Evolutionary conservation across 2,329 filamentous ascomycete genomes (phyloP), one percentile per base, ranked within the genome.

Genomic region (Fusarium lyarnte): DNA sequence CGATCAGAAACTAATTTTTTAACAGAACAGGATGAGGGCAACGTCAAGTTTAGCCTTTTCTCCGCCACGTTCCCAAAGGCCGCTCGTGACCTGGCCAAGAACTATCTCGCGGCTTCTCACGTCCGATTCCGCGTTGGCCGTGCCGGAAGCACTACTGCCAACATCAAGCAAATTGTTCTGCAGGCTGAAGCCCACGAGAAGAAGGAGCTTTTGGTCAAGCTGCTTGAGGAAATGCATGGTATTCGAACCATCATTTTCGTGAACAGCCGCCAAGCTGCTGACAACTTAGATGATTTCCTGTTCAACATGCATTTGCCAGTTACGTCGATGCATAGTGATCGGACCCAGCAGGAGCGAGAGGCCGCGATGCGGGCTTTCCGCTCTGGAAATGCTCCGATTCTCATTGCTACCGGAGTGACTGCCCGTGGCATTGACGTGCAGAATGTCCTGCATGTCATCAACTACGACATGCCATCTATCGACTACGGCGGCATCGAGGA

Each of bases 51-150:
- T 80, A 87, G 97, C 82, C 92, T 99, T 84, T 98, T 98, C 81
- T 97, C 94, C 0, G 96, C 96, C 2, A 98, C 96, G 0, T 98
- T 99, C 82, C 94, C 95, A 43, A 94, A 93, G 83, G 85, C 84
- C 1, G 90, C 93, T 71, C 93, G 94, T 35, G 87, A 92, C 29
- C 84, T 98, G 19, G 95, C 95, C 16, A 90, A 89, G 65, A 87
- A 92, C 33, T 93, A 95, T 78, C 89, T 99, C 63, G 86, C 91
- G 0, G 85, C 89, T 16, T 90, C 93, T 45, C 91, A 94, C 77
- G 87, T 97, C 55, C 93, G 93, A 27, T 91, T 99, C 80, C 92
- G 91, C 46, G 93, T 98, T 71, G 96, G 96, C 35, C 93, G 95
- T 76, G 90, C 94, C 31, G 96, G 96, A 38, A 94, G 92, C 73